Conservation (phyloP, 352 stramenopile genomes). For the Pythium diclinum region DNA sequence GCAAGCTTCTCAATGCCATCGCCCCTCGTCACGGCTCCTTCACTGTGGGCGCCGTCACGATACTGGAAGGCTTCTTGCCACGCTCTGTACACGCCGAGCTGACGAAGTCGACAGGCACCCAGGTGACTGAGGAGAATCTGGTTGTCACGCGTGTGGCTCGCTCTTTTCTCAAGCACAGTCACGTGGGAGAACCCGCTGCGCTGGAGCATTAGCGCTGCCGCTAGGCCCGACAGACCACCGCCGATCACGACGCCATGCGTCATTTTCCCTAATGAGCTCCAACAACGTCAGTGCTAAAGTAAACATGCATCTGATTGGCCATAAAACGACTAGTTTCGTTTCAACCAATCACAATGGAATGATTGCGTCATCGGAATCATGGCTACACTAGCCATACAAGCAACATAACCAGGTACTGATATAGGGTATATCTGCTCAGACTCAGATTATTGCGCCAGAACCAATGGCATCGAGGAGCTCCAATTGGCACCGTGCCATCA, state of each 20-base stretch:
- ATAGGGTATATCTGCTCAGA: conserved; percentile 12
- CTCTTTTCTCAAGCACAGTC: conserved; percentile 28
- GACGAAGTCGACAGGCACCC: conserved; percentile 20
- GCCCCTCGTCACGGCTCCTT: conserved; percentile 26
- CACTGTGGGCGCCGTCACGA: conserved; percentile 4
- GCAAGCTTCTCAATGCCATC: conserved; percentile 26
- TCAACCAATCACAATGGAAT: conserved; percentile 6
- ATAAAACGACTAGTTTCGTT: background rate
- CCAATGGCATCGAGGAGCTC: conserved; percentile 15
- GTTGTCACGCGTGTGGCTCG: conserved; percentile 23
- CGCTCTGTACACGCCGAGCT: conserved; percentile 25
- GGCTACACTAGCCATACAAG: background rate
- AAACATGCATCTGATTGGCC: background rate
- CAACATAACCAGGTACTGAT: conserved; percentile 13
- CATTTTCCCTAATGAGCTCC: conserved; percentile 14
- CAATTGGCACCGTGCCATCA: background rate
- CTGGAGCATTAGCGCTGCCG: conserved; percentile 26
- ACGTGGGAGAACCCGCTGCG: conserved; percentile 18
- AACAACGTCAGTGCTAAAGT: background rate
- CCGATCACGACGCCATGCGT: conserved; percentile 27
- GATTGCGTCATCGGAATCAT: conserved; percentile 15
- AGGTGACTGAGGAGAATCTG: conserved; percentile 25
- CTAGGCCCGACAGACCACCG: conserved; percentile 26
- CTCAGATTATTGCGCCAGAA: conserved; percentile 18
- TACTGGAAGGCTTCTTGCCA: conserved; percentile 17